These are phyloP conservation scores for Polygonum maritimum DNA, from an alignment of 148 eudicot species.

Conservation along the genomic window DNA sequence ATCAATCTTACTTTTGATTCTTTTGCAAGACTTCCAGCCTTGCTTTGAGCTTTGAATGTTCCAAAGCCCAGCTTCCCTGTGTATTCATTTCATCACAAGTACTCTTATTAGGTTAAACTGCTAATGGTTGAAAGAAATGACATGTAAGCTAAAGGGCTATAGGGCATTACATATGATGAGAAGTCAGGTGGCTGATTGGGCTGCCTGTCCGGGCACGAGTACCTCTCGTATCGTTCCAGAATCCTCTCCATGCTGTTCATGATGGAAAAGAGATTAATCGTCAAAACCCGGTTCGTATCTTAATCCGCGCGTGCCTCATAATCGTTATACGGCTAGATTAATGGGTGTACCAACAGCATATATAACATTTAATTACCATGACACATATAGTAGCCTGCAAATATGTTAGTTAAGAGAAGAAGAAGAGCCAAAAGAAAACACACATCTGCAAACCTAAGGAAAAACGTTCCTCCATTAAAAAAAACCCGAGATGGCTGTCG, in stretches of 20 bases:
- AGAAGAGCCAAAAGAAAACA: too few species aligned
- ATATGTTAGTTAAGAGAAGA: too few species aligned
- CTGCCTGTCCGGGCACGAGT: slow-evolving; percentile 39
- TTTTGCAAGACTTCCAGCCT: slow-evolving; percentile 64
- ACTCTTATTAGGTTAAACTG: not conserved
- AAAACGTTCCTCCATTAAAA: too few species aligned
- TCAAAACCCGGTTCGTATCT: not conserved
- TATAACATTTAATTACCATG: too few species aligned
- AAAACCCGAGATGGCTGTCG: too few species aligned
- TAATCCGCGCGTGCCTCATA: not conserved
- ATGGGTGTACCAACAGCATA: too few species aligned
- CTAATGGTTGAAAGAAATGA: not conserved
- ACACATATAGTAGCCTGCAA: too few species aligned
- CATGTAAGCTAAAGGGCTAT: not conserved
- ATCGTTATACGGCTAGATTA: not conserved
- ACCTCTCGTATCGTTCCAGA: slow-evolving; percentile 53
- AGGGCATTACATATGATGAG: slow-evolving; percentile 34
- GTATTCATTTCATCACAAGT: not conserved
- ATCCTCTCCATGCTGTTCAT: slow-evolving; percentile 52
- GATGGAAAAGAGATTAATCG: not conserved
- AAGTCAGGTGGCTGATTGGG: slow-evolving; percentile 23
- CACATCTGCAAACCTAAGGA: too few species aligned
- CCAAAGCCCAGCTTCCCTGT: slow-evolving; percentile 71
- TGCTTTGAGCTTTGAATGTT: slow-evolving; percentile 74
- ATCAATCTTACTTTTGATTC: slow-evolving; percentile 38